Conservation (phyloP, 1,139 yeast species). For the Blastobotrys ciferrii region DNA sequence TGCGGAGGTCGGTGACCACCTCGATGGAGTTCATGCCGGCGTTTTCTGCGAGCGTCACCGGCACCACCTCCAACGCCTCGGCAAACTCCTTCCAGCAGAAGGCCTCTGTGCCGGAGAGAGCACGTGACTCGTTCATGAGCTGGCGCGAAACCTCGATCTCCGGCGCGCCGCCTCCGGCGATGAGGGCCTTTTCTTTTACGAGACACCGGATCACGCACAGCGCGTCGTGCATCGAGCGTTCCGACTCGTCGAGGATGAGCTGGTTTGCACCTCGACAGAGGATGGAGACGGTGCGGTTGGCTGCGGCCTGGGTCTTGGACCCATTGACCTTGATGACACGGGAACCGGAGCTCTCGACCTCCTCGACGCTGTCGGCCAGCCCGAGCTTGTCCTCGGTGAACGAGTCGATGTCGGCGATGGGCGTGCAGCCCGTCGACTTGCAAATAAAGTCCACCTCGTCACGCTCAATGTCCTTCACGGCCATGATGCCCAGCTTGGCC, state of each 20-base stretch:
- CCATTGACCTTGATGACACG: conserved; percentile 90
- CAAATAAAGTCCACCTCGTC: conserved; percentile 94
- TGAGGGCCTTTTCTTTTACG: conserved; percentile 88
- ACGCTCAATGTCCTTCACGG: conserved; percentile 91
- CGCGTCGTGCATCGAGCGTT: conserved; percentile 95
- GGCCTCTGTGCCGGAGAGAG: conserved; percentile 86
- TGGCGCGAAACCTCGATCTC: conserved; percentile 90
- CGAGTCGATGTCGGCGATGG: conserved; percentile 91
- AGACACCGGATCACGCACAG: conserved; percentile 94
- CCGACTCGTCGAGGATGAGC: conserved; percentile 90
- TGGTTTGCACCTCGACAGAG: conserved; percentile 94
- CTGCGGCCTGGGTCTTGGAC: conserved; percentile 58
- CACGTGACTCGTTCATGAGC: conserved; percentile 71
- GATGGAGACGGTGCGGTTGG: conserved; percentile 77
- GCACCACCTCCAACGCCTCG: conserved; percentile 90
- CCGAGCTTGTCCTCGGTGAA: conserved; percentile 94
- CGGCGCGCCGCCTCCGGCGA: conserved; percentile 99
- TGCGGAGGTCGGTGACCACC: conserved; percentile 91
- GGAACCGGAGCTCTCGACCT: conserved; percentile 89
- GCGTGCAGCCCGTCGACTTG: conserved; percentile 89
- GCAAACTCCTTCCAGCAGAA: conserved; percentile 96
- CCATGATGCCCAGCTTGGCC: conserved; percentile 89
- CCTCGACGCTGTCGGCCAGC: conserved; percentile 88
- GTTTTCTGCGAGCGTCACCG: conserved; percentile 95
- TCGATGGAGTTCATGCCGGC: conserved; percentile 95